Conservation (phyloP, 2,329 filamentous ascomycete species). For the Colletotrichum incanum region DNA sequence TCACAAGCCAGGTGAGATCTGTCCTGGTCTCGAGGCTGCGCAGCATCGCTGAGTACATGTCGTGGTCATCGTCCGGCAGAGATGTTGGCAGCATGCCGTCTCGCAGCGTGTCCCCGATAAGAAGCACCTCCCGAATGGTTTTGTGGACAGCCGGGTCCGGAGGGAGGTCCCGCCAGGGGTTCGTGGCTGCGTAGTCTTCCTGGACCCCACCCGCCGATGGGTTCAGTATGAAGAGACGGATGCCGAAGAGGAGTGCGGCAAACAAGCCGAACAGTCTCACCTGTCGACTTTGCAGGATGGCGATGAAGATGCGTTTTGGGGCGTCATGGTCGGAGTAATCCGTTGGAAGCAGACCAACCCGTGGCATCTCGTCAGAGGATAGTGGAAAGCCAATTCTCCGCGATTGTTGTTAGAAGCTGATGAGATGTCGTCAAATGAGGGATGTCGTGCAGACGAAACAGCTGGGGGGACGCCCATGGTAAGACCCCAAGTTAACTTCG, state of each 20-base stretch:
- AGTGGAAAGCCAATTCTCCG: neutral
- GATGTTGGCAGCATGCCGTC: slow-evolving; percentile 39
- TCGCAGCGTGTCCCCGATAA: slow-evolving; percentile 36
- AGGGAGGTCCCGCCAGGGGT: slow-evolving; percentile 42
- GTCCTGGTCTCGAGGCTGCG: slow-evolving; percentile 34
- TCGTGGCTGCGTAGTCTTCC: slow-evolving; percentile 27
- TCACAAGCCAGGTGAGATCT: slow-evolving; percentile 36
- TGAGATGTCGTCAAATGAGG: slow-evolving; percentile 7
- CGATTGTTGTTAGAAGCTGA: neutral
- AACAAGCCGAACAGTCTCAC: slow-evolving; percentile 13
- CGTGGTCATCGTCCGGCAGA: slow-evolving; percentile 31
- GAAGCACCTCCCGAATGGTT: slow-evolving; percentile 25
- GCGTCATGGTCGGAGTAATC: neutral
- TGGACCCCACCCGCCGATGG: neutral
- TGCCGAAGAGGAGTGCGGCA: slow-evolving; percentile 6
- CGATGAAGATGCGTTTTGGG: neutral
- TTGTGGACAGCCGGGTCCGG: slow-evolving; percentile 28
- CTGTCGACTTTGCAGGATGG: neutral
- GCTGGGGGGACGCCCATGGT: neutral
- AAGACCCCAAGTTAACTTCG: neutral
- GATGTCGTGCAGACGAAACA: slow-evolving; percentile 8
- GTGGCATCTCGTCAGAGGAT: slow-evolving; percentile 13
- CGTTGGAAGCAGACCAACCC: slow-evolving; percentile 4
- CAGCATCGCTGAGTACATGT: slow-evolving; percentile 32
- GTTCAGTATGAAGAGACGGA: slow-evolving; percentile 21